Conservation (phyloP, 163 green algal genomes). For the Scenedesmus sp. region DNA sequence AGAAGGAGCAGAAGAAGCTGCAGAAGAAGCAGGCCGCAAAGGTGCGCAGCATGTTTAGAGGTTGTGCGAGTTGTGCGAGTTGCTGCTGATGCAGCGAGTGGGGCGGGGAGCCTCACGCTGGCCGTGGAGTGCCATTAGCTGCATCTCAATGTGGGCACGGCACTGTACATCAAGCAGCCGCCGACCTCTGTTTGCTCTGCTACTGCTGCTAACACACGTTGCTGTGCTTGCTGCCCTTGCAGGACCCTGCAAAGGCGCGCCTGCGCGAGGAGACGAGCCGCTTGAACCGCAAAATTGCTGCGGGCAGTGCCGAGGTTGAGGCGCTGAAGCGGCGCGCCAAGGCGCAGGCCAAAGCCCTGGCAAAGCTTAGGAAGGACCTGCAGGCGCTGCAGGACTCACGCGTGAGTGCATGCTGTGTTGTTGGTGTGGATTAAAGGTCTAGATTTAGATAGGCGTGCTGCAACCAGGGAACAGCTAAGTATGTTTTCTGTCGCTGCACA, state of each 20-base stretch:
- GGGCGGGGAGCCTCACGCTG: too few species aligned
- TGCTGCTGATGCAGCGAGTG: too few species aligned
- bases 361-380: conserved; percentile 75
- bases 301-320: conserved; percentile 66
- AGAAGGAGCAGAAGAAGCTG: conserved; percentile 85
- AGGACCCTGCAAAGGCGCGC: conserved; percentile 74
- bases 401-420: not conserved
- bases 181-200: too few species aligned
- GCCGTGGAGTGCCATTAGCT: too few species aligned
- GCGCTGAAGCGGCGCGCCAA: conserved; percentile 56
- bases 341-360: conserved; percentile 62
- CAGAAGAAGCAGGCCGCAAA: conserved; percentile 78
- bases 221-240: not conserved
- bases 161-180: too few species aligned
- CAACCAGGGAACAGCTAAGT: not conserved
- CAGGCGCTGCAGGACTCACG: conserved; percentile 63
- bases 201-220: not conserved
- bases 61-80: too few species aligned
- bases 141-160: too few species aligned
- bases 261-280: conserved; percentile 80
- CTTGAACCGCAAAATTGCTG: conserved; percentile 62
- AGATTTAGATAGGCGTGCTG: not conserved
- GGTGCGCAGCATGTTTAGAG: conserved; percentile 46
- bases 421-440: too few species aligned
- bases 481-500: too few species aligned